Conservation (phyloP, 2,329 filamentous ascomycete genomes). For the Ophiostoma piceae region DNA sequence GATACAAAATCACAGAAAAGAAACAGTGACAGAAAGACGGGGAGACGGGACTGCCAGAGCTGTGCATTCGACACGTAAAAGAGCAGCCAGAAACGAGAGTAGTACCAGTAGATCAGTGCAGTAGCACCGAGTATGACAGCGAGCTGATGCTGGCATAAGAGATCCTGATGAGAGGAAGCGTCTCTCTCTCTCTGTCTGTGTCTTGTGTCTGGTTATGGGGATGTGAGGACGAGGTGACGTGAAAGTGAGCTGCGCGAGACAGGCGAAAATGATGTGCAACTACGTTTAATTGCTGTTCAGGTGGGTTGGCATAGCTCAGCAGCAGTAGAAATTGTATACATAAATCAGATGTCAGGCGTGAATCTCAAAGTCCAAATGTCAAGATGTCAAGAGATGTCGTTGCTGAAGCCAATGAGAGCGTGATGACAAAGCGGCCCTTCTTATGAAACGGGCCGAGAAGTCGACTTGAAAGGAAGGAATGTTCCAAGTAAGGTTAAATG, state of each 20-base stretch:
- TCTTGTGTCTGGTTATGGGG: not conserved
- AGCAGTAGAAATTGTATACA: not conserved
- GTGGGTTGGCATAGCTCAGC: not conserved
- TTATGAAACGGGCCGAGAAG: not conserved
- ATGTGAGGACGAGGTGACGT: conserved; percentile 14
- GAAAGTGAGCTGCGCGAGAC: conserved; percentile 15
- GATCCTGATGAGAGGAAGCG: not conserved
- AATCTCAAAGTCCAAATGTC: not conserved
- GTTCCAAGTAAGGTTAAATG: not conserved
- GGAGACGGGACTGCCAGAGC: not conserved
- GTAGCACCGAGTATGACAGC: conserved; percentile 7
- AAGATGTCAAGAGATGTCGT: not conserved
- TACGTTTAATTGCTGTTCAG: conserved; percentile 14
- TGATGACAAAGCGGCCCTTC: not conserved
- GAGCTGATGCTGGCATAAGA: not conserved
- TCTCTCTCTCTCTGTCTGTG: too few relatives aligned
- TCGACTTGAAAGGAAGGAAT: not conserved
- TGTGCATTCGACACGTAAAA: not conserved
- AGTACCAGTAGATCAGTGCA: conserved; percentile 4
- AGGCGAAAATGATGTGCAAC: conserved; percentile 18
- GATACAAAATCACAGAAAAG: not conserved
- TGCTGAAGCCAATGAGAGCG: not conserved
- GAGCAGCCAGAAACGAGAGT: conserved; percentile 9
- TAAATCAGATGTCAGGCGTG: not conserved
- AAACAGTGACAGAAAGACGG: not conserved